These are phyloP conservation scores for Atkinsonella hypoxylon DNA, from an alignment of 2,329 filamentous ascomycete species.

Conservation along the genomic window DNA sequence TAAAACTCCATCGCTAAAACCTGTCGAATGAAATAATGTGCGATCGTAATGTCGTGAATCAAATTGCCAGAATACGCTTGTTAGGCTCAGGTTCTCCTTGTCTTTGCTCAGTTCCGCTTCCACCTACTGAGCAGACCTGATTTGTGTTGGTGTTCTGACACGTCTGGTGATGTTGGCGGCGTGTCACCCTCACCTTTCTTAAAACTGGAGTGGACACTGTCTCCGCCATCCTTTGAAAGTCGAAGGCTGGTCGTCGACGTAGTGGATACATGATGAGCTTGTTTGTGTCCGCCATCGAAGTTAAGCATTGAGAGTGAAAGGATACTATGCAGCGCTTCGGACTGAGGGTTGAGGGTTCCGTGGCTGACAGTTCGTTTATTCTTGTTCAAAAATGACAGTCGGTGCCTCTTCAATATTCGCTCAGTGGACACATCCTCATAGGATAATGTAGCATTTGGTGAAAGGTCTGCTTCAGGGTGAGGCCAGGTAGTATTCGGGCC, in stretches of 20 bases:
- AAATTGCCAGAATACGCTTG: background rate
- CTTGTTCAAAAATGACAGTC: conserved; percentile 34
- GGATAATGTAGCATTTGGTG: conserved; percentile 43
- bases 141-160: conserved; percentile 16
- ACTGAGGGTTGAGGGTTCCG: conserved; percentile 28
- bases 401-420: conserved; percentile 29
- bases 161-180: conserved; percentile 24
- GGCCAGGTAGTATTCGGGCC: conserved; percentile 48
- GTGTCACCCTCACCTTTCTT: conserved; percentile 20
- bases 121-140: conserved; percentile 11
- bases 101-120: conserved; percentile 4
- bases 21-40: background rate
- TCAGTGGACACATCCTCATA: conserved; percentile 38
- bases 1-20: conserved; percentile 13
- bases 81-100: background rate
- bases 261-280: conserved; percentile 13
- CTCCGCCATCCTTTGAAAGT: conserved; percentile 25
- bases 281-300: conserved; percentile 13
- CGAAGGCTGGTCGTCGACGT: conserved; percentile 18
- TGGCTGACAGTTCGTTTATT: conserved; percentile 35
- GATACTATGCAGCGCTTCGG: conserved; percentile 20
- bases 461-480: conserved; percentile 49
- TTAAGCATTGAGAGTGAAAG: conserved; percentile 21
- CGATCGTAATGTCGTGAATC: background rate
- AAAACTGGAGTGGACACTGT: conserved; percentile 21